Base-by-base conservation (phyloP, 2,329 filamentous ascomycete genomes). In the Rhynchosporium graminicola region DNA sequence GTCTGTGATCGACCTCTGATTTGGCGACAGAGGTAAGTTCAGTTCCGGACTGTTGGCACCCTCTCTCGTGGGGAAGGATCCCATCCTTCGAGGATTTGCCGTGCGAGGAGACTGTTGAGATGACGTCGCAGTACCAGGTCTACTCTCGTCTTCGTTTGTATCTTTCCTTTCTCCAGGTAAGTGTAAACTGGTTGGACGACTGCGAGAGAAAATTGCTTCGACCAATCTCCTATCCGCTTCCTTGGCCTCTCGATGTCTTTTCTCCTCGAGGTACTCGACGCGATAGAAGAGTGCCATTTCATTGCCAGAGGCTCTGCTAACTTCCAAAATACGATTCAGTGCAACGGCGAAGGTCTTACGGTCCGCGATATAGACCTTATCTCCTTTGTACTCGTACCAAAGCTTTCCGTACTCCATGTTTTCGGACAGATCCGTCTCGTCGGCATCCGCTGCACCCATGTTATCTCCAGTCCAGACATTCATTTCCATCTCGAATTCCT, bases 41-140 rank as follows among this genome's bases (percentile, higher is more conserved):
- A 6, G 2, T 20, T 28, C 43, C 8, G 43, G 43, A 6, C 8
- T 46, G n/a, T 46, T 8, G 43, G 5, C 7, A 9, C n/a, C 3
- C 8, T 8, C 9, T 26, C 20, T n/a, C 20, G n/a, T n/a, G 8
- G 43, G 43, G 4, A 46, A 4, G 0, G 43, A 46, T 1, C 20
- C 43, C 20, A 6, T 6, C n/a, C n/a, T 46, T 28, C 43, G 43
- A 8, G 4, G 15, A 8, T 8, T 8, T 20, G n/a, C 4, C 38
- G 31, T 57, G 28, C 38, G 29, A 6, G 55, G 55, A 4, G 55
- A 57, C 33, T 47, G n/a, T 20, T 46, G 55, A 2, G 43, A 57
- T 1, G 55, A 48, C 4, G 28, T 13, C 7, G 43, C 20, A 31
- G 20, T 57, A 12, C 29, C 15, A 13, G 20, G 28, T 31, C 28